Evolutionary conservation across 164 flowering plant species (phyloP), one percentile per base, ranked within the genome.

Genomic region (Warburgia ugandensis): DNA sequence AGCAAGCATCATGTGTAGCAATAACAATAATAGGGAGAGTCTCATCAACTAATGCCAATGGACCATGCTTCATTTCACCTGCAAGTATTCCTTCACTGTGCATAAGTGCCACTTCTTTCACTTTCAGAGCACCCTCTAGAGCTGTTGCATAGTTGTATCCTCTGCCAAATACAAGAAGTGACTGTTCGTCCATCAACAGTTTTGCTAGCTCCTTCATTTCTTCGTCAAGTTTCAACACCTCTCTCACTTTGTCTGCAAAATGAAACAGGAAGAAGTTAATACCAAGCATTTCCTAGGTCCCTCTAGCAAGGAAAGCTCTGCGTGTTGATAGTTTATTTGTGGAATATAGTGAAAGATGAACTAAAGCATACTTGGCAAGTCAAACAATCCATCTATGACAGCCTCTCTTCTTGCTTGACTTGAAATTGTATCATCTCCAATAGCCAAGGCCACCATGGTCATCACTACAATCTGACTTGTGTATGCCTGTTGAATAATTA

Each of bases 41-140:
- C 65, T 92, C 97, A 68, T 92, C 99, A 37, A 92, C 97, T 42
- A 92, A 62, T 45, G 99, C 99, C 65, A 92, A 62, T n/a, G 99
- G 97, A 40, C 99, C 99, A 60, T 92, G 99, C 50, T 92, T 92
- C 99, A 92, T 92, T 76, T 92, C 99, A 31, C 97, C 99, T 13
- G 99, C 97, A 59, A 88, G 87, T 55, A 88, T 84, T 50, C 99
- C 99, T 72, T 92, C 99, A 62, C 95, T 88, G 58, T 92, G 99
- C 95, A 88, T 92, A 28, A 88, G 87, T 27, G 97, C 70, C 17
- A 94, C 95, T 68, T 94, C 99, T 72, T 94, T 94, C 39, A 94
- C 97, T 68, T 94, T 94, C 68, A 94, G 58, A 56, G 97, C 97
- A 62, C 97, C 97, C 66, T 94, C 99, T 33, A 88, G 61, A 38